Evolutionary conservation across 306 rosid species (phyloP), one percentile per base, ranked within the genome.

Genomic region (Benincasa hispida): DNA sequence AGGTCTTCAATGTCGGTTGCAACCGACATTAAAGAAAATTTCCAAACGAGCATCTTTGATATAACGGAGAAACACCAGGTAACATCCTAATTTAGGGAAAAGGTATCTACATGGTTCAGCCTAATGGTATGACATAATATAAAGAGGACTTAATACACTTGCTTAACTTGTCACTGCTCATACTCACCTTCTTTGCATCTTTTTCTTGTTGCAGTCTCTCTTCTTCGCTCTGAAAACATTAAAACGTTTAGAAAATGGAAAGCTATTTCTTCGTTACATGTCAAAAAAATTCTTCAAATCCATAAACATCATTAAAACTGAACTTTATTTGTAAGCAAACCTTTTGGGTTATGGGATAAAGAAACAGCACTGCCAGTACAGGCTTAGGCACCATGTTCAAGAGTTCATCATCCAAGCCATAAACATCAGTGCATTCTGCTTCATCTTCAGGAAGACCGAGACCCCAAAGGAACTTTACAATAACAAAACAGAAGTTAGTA

Each of bases 351-450:
- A 89, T 11, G 45, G 99, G 99, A 84, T 92, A 95, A 72, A 95
- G 99, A 77, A 95, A 92, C 78, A 95, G 86, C 79, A 95, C 97
- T 15, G 98, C 98, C 47, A 92, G 88, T 77, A 95, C 99, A 58
- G 99, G 98, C 82, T 89, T 87, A 1, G 99, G 98, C 82, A 95
- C 99, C 97, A 92, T 90, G 82, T 92, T 91, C 81, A 92, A 78
- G 78, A 95, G 98, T 81, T 84, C 96, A 58, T 86, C 91, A 70
- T 89, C 98, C 82, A 95, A 87, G 37, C 97, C 99, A 57, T 87
- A 95, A 53, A 95, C 98, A 77, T 95, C 99, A 78, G 8, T 74
- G 89, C 98, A 95, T 82, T 87, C 97, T 9, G 93, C 98, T 69
- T 87, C 91, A 2, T 79, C 80, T 82, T 75, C 79, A 1, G 83